phyloP scores from a whole-genome alignment of 495 filamentous ascomycete genomes.

The Aspergillus taichungensis region DNA sequence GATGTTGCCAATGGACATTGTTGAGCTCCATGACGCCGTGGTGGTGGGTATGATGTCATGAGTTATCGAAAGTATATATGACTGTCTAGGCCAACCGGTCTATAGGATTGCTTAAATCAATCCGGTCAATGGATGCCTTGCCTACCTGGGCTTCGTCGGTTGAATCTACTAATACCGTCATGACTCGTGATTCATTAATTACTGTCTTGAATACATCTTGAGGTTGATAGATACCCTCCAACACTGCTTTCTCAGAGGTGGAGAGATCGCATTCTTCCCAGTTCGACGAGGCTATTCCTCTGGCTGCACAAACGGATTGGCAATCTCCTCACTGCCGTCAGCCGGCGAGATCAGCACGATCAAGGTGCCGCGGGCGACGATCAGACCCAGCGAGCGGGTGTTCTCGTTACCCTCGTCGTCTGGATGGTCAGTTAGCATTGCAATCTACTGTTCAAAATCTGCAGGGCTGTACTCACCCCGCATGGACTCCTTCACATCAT shows the following conservation, averaged over 20 bases:
- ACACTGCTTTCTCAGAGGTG: not conserved
- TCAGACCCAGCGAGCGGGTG: constrained; percentile 74
- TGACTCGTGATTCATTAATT: constrained; percentile 8
- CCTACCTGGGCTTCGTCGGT: too few relatives aligned
- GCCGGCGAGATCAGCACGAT: constrained; percentile 86
- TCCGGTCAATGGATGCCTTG: too few relatives aligned
- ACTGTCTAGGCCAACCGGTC: too few relatives aligned
- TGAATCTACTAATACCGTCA: not conserved
- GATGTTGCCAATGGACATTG: too few relatives aligned
- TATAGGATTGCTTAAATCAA: too few relatives aligned
- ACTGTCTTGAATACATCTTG: not conserved
- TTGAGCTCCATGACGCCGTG: too few relatives aligned
- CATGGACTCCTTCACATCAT: constrained; percentile 84
- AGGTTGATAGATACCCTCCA: not conserved
- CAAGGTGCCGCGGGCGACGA: constrained; percentile 87
- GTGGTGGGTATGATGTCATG: too few relatives aligned
- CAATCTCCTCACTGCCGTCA: constrained; percentile 91
- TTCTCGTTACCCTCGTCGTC: constrained; percentile 89
- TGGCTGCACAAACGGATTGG: constrained; percentile 78
- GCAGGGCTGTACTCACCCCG: constrained; percentile 49
- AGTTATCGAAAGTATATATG: too few relatives aligned
- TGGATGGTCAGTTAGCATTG: constrained; percentile 15
- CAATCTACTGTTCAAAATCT: not conserved
- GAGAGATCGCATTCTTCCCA: not conserved
- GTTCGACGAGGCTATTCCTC: constrained; percentile 40